phyloP scores from a whole-genome alignment of 2,329 filamentous ascomycete genomes.

The Claviceps spartinae region DNA sequence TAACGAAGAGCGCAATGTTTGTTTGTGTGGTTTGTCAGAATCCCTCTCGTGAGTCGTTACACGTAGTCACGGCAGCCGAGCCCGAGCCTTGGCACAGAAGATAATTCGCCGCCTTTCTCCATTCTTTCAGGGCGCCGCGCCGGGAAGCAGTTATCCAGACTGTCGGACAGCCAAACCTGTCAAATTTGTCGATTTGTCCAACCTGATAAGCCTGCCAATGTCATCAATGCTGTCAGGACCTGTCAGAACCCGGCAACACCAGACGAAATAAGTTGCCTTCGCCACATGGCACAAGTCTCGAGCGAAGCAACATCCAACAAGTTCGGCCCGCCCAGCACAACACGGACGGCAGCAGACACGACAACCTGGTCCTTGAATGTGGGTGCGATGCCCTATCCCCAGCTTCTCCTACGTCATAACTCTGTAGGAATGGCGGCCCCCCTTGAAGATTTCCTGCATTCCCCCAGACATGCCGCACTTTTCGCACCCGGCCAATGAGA shows the following conservation, averaged over 20 bases:
- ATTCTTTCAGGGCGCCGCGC: not conserved
- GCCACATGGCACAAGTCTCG: not conserved
- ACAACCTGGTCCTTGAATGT: not conserved
- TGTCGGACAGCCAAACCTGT: no score
- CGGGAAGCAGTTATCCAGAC: no score
- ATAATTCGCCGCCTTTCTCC: not conserved
- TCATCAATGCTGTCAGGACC: no score
- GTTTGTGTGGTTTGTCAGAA: not conserved
- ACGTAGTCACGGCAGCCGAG: not conserved
- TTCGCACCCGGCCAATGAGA: not conserved
- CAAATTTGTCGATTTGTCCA: no score
- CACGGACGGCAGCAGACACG: not conserved
- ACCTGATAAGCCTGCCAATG: no score
- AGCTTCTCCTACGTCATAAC: constrained; percentile 7
- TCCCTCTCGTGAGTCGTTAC: not conserved
- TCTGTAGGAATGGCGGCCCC: constrained; percentile 6
- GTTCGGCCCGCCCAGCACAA: not conserved
- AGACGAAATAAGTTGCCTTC: not conserved
- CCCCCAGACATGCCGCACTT: constrained; percentile 1
- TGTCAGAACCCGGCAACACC: not conserved
- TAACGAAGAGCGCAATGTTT: no score
- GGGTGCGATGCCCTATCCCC: not conserved
- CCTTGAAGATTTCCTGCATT: not conserved
- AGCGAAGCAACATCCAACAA: not conserved
- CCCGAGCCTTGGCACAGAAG: not conserved